These are phyloP conservation scores for Cochlearia excelsa DNA, from an alignment of 345 rosid genomes.

Conservation along the genomic window DNA sequence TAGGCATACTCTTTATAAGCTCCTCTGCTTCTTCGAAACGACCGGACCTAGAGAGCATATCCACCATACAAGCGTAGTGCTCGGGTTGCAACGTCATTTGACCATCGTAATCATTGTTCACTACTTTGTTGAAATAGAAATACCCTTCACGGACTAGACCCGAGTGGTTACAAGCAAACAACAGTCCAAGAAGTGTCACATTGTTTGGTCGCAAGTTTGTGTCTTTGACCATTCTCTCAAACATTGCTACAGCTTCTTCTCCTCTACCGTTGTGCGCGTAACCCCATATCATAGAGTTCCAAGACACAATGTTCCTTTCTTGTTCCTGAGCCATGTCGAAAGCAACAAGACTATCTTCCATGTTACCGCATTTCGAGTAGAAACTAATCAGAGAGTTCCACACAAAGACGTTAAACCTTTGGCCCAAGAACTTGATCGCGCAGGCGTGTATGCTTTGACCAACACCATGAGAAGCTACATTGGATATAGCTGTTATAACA, in stretches of 20 bases:
- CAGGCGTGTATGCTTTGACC: conserved; percentile 75
- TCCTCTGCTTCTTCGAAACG: conserved; percentile 55
- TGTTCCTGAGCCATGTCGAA: conserved; percentile 42
- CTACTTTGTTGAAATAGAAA: conserved; percentile 51
- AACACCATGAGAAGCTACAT: conserved; percentile 60
- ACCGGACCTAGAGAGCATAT: conserved; percentile 68
- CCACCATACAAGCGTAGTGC: conserved; percentile 83
- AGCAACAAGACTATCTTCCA: conserved; percentile 60
- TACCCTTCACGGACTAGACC: conserved; percentile 68
- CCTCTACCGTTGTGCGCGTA: conserved; percentile 79
- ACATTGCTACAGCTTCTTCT: conserved; percentile 56
- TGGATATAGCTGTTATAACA: conserved; percentile 54
- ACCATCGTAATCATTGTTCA: conserved; percentile 24
- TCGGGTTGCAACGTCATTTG: conserved; percentile 48
- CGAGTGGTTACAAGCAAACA: conserved; percentile 78
- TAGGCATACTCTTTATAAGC: conserved; percentile 52
- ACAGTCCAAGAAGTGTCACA: conserved; percentile 62
- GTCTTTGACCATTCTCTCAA: conserved; percentile 43
- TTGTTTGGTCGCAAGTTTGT: conserved; percentile 50
- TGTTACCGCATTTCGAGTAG: conserved; percentile 78
- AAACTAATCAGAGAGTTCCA: conserved; percentile 68
- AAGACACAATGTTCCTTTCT: conserved; percentile 50
- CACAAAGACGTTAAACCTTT: conserved; percentile 39
- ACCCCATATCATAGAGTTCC: conserved; percentile 79
- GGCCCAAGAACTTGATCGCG: conserved; percentile 53